Evolutionary conservation across 192 early-diverging fungal genomes (phyloP), one percentile per base, ranked within the genome.

Genomic region (Lobosporangium transversale): DNA sequence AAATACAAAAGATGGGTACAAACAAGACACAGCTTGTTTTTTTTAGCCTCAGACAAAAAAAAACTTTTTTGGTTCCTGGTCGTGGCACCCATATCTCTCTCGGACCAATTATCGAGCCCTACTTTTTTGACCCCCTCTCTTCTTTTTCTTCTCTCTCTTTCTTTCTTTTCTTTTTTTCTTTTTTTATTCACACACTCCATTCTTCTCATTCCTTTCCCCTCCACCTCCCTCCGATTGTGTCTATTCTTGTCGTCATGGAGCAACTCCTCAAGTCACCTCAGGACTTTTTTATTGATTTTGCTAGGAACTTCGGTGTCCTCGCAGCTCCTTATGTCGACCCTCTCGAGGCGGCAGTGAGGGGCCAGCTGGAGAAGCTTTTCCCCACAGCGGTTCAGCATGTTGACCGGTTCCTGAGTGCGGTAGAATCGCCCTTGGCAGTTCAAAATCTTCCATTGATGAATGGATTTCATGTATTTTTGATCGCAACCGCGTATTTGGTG

Each of bases 401-500:
- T 18, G 56, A 53, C 11, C 52, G 58, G 6, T 80, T 78, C 60
- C 51, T 83, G 20, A 47, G 30, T 23, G 53, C 62, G 9, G 68
- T 63, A 43, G 62, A 76, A 42, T 81, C 79, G 0, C 81, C 81
- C 12, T 52, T 83, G 21, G 47, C 58, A 1, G n/a, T n/a, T n/a
- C 29, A 26, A 9, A 40, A 80, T n/a, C 76, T 89, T 53, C 88
- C 88, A 10, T 64, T 89, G 40, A 89, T 89, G 88, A 85, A 89
- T 73, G 86, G 83, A 15, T 85, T 89, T 73, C 86, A 89, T 62
- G 88, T 84, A 10, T 21, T 80, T 8, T 24, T 89, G 58, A 83
- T 88, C 59, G 54, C 62, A 12, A n/a, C 80, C 29, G 64, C 43
- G 10, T 89, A 89, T 53, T 58, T 88, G 56, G 24, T 61, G n/a